These are phyloP conservation scores for Geoglossum cookeanum DNA, from an alignment of 2,329 filamentous ascomycete genomes.

Conservation along the genomic window DNA sequence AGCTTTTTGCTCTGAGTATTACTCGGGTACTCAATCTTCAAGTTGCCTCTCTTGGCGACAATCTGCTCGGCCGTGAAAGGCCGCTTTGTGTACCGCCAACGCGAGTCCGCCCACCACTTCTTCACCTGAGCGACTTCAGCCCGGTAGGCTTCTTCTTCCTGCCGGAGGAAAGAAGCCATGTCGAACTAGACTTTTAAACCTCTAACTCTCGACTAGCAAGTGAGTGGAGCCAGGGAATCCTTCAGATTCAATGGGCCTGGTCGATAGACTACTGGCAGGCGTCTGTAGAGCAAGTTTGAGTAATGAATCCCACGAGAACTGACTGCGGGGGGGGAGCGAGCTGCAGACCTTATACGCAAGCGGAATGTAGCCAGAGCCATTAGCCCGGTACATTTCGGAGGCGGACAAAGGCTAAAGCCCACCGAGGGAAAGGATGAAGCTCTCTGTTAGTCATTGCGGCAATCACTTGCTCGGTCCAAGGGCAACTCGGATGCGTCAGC, in stretches of 20 bases:
- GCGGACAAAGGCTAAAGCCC: not conserved
- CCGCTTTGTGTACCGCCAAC: slow-evolving; percentile 85
- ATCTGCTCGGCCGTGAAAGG: slow-evolving; percentile 95
- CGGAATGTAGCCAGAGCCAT: not conserved
- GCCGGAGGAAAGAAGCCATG: slow-evolving; percentile 30
- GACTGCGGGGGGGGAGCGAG: not conserved
- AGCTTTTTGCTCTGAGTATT: slow-evolving; percentile 84
- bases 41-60: slow-evolving; percentile 78
- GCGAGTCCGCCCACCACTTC: slow-evolving; percentile 80
- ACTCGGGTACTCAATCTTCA: slow-evolving; percentile 83
- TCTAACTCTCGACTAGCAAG: not conserved
- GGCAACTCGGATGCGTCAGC: not conserved
- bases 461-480: not conserved
- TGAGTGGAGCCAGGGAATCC: not conserved
- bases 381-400: not conserved
- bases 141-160: slow-evolving; percentile 56
- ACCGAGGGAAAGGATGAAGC: not conserved
- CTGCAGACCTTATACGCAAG: not conserved
- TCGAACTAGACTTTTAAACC: slow-evolving; percentile 9
- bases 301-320: not conserved
- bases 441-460: not conserved
- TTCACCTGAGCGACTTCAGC: slow-evolving; percentile 77
- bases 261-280: not conserved
- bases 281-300: not conserved
- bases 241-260: not conserved